Evolutionary conservation across 768 basidiomycete species (phyloP), one percentile per base, ranked within the genome.

Genomic region (Amanita polypyramis): DNA sequence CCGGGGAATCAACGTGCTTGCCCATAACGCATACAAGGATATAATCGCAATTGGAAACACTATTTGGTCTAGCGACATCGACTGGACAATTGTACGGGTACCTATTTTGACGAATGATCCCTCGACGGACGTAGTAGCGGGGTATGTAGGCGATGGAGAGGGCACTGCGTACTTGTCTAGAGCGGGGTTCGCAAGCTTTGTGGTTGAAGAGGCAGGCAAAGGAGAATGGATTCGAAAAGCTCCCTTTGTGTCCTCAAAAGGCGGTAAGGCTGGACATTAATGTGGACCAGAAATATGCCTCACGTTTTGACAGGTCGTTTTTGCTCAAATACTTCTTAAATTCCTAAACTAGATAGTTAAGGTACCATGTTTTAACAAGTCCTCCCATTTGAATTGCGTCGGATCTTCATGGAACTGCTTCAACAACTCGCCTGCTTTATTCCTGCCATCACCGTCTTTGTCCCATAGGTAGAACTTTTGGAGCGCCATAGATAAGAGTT

Each of bases 391-490:
- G 65, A 96, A 97, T 43, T 82, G 71, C 32, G 74, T 69, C 2
- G 91, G 90, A 25, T 68, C 70, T 58, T 90, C 81, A 59, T 94
- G 86, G 63, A 97, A 95, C 37, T 66, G 70, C 54, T 65, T 70
- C 58, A 94, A 59, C 44, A 90, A 62, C 38, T 68, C 60, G 51
- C 72, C 70, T 14, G 75, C 68, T 42, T 74, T 71, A 32, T 54
- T 60, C 46, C 60, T 59, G n/a, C 59, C 53, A 7, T 53, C 61
- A 17, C 59, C 55, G 9, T 53, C 54, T 37, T 60, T 62, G 35
- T 68, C 64, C 77, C 85, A 82, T 41, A 91, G 62, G 58, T 94
- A 98, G 64, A 94, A 94, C 55, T 77, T 79, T 65, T 97, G 94
- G 29, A 93, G 62, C 11, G 78, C 77, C 63, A 96, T 66, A 0